A percentile compares a stretch with the other conserved stretches of the same genome.
phyloP scores from a whole-genome alignment of 2,329 filamentous ascomycete genomes.

The Madurella mycetomatis region DNA sequence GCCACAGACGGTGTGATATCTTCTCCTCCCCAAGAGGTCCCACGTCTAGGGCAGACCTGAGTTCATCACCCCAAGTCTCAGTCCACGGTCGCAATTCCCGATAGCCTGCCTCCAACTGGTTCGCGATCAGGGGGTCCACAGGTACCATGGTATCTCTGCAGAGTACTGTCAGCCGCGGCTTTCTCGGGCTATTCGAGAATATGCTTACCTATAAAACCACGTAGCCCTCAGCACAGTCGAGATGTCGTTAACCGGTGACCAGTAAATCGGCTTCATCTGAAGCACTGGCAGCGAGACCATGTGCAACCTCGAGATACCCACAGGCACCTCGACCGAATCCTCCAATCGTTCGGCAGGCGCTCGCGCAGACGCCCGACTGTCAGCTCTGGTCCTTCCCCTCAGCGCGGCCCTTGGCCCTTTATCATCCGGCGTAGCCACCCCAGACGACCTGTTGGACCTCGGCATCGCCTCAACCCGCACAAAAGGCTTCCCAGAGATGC shows the following conservation, averaged over 20 bases:
- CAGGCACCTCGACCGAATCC: slow-evolving; percentile 59
- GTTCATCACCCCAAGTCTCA: slow-evolving; percentile 86
- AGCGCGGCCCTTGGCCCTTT: slow-evolving; percentile 4
- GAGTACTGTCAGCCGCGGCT: slow-evolving; percentile 1
- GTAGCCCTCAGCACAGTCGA: slow-evolving; percentile 78
- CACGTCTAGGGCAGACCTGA: slow-evolving; percentile 85
- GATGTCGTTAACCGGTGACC: slow-evolving; percentile 89
- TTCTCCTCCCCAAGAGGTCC: slow-evolving; percentile 89
- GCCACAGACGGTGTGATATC: slow-evolving; percentile 79
- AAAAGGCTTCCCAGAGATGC: slow-evolving; percentile 53
- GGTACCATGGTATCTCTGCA: slow-evolving; percentile 79
- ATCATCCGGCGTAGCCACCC: slow-evolving; percentile 20
- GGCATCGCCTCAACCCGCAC: slow-evolving; percentile 39
- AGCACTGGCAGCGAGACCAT: slow-evolving; percentile 77
- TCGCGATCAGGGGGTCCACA: slow-evolving; percentile 78
- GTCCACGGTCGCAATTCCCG: slow-evolving; percentile 82
- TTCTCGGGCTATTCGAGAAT: not conserved
- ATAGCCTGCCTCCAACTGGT: slow-evolving; percentile 89
- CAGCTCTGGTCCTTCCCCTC: slow-evolving; percentile 17
- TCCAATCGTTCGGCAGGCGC: slow-evolving; percentile 7
- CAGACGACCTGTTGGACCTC: slow-evolving; percentile 19
- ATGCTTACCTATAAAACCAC: slow-evolving; percentile 79
- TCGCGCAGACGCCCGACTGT: slow-evolving; percentile 19
- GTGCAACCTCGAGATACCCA: slow-evolving; percentile 86
- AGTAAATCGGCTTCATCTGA: slow-evolving; percentile 95